Base-by-base conservation (phyloP, 2,329 filamentous ascomycete species). In the Aspergillaceae sp. region DNA sequence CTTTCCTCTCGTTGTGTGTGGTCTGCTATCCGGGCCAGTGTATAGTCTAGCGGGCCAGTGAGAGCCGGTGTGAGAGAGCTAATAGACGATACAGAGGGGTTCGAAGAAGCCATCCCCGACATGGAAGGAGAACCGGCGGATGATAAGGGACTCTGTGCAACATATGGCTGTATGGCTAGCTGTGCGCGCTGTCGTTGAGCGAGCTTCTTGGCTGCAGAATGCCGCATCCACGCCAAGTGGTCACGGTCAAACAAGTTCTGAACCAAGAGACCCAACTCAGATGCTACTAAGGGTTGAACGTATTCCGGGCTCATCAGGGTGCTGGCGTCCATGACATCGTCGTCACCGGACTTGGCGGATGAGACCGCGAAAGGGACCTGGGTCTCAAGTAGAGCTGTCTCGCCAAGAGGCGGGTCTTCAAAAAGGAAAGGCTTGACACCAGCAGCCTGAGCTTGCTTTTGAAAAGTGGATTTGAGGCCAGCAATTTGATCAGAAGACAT, bases 261-360 rank as follows among this genome's bases (percentile, higher is more conserved):
- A n/a, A 94, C 78, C 1, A 97, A 73, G 6, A 70, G 65, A 4
- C 66, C 59, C 2, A 97, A 77, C 47, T 97, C 90, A 6, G 88
- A 92, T 0, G 78, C 68, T 3, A 86, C 69, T 4, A 96, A 74
- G 1, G 91, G 91, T 50, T 87, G 84, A 9, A 92, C 73, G 61
- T 96, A 97, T 57, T 92, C 86, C 1, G 90, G 84, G 46, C 83
- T 89, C 91, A 97, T 97, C 11, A 97, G 76, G 0, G 94, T 74
- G 58, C 88, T 95, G 11, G 90, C 91, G 63, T 97, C 91, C 83
- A 97, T 94, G 38, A 77, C 81, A 35, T 95, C 87, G 49, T 81
- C 71, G 57, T 96, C 88, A 26, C 79, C 78, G 1, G 77, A 79
- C 27, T 79, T 74, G 8, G 79, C 78, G 19, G 86, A 92, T 1